phyloP scores from a whole-genome alignment of 1,284 basidiomycete species.

The Cryptococcus deneoformans region DNA sequence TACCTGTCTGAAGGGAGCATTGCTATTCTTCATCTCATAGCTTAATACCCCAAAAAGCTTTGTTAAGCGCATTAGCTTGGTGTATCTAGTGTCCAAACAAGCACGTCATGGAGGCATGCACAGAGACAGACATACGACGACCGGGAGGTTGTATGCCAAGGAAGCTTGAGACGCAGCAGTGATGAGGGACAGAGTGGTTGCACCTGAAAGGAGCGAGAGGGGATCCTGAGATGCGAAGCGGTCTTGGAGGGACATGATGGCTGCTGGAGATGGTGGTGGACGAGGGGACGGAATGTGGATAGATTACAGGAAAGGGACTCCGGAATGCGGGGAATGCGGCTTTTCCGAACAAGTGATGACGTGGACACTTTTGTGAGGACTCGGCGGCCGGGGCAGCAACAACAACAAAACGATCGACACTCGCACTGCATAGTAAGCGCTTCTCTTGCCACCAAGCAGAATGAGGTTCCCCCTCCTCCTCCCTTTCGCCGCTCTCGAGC shows the following conservation, averaged over 20 bases:
- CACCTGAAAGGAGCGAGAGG: constrained; percentile 28
- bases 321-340: too few relatives aligned
- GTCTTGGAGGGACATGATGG: constrained; percentile 34
- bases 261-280: not conserved
- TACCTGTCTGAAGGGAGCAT: constrained; percentile 25
- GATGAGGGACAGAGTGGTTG: constrained; percentile 29
- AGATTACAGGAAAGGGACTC: too few relatives aligned
- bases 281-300: not conserved
- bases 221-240: constrained; percentile 34
- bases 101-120: not conserved
- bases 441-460: too few relatives aligned
- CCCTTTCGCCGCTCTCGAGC: constrained; percentile 1
- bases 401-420: not conserved
- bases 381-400: not conserved
- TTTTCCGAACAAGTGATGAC: too few relatives aligned
- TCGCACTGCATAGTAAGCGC: too few relatives aligned
- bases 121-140: constrained; percentile 31
- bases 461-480: not conserved
- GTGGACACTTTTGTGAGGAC: too few relatives aligned
- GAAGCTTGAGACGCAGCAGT: constrained; percentile 16
- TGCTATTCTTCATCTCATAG: constrained; percentile 31
- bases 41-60: constrained; percentile 44
- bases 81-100: not conserved
- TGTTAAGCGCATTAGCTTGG: constrained; percentile 1
- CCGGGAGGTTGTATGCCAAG: constrained; percentile 37